Base-by-base conservation (phyloP, 768 basidiomycete genomes). In the Suillus placidus region DNA sequence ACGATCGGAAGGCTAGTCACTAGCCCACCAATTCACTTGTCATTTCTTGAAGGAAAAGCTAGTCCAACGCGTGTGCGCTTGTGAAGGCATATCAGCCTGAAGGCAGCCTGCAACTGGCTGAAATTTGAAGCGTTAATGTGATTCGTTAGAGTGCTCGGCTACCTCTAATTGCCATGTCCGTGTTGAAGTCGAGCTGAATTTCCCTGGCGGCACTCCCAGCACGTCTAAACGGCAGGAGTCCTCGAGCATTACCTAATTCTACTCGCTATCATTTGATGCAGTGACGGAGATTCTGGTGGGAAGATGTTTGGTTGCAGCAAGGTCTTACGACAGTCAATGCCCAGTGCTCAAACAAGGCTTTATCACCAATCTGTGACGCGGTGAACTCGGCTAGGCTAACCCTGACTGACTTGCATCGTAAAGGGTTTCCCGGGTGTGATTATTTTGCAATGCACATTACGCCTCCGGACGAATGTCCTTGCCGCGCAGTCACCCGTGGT, bases 201-300 rank as follows among this genome's bases (percentile, higher is more conserved):
- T 18, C 16, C 20, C 34, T n/a, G 54, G 54, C 10, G 32, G 18
- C 32, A 13, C 6, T 26, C 1, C 34, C 20, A 12, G 20, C 35
- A 35, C 6, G 12, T 55, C 6, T 35, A 6, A 14, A n/a, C 32
- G 12, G 32, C 12, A 55, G 54, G 34, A 34, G 54, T 34, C 54
- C 20, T 35, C 12, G 5, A 35, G 12, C 20, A n/a, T 55, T 55
- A 35, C 34, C 20, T 35, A 55, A 55, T 32, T 32, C 52, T 55
- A 6, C 6, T n/a, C 20, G 6, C 12, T 12, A 35, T 55, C 34
- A 55, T n/a, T 14, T 12, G 20, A 6, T 55, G 60, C 58, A 43
- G 35, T 9, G 52, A 64, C 62, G 45, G 30, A 62, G 14, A 16
- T 52, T 71, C 40, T 61, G 71, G 66, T 73, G 69, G 67, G 73